Evolutionary conservation across 2,329 filamentous ascomycete genomes (phyloP).

Genomic region (Thielaviopsis populi): DNA sequence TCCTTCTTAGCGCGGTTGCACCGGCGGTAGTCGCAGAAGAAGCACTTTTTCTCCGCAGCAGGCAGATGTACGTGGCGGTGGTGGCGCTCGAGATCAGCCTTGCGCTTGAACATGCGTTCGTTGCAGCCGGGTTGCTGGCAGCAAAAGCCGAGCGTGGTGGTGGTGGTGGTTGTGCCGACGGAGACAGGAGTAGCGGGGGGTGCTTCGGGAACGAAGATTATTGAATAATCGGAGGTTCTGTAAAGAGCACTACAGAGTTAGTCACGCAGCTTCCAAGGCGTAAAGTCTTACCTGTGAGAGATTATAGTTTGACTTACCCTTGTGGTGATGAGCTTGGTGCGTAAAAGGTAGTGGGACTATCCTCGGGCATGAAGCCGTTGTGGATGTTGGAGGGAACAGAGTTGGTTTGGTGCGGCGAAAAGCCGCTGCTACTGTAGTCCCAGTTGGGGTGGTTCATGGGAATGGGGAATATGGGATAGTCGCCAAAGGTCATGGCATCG

Average conservation of each 20-base stretch:
- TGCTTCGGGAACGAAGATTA: background rate
- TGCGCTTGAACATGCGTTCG: conserved; percentile 34
- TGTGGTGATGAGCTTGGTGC: background rate
- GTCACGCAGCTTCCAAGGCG: background rate
- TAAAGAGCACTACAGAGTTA: background rate
- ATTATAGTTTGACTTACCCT: background rate
- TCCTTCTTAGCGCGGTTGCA: conserved; percentile 30
- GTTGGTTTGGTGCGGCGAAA: background rate
- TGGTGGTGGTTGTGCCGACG: background rate
- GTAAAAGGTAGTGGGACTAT: background rate
- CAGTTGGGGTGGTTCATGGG: background rate
- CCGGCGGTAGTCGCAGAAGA: conserved; percentile 36
- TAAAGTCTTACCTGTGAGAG: background rate
- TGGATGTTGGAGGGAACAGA: background rate
- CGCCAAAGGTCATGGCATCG: background rate
- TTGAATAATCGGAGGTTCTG: background rate
- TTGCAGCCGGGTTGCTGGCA: conserved; percentile 31
- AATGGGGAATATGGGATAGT: background rate
- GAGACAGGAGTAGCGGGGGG: background rate
- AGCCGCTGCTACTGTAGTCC: background rate
- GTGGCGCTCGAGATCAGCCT: conserved; percentile 41
- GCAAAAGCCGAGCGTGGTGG: conserved; percentile 14
- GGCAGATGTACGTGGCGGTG: conserved; percentile 34
- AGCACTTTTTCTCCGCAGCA: conserved; percentile 29
- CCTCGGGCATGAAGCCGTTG: background rate